phyloP scores from a whole-genome alignment of 2,329 filamentous ascomycete genomes.

The Fonsecaea multimorphosa region DNA sequence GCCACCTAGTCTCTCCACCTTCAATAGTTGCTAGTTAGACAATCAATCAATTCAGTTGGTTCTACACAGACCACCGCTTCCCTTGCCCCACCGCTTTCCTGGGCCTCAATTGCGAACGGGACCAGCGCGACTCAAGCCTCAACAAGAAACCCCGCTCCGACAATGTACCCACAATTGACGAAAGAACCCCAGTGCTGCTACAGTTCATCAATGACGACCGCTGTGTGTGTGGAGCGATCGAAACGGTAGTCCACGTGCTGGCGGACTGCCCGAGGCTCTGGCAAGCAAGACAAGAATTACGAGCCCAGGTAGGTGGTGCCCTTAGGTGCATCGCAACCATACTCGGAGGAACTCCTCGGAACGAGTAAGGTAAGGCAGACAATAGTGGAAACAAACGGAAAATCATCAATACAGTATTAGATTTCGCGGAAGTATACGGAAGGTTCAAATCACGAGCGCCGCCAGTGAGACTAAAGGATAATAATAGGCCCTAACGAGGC shows the following conservation, averaged over 20 bases:
- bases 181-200: too few relatives aligned
- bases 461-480: not conserved
- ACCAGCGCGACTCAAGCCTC: too few relatives aligned
- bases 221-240: constrained; percentile 37
- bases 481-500: too few relatives aligned
- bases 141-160: too few relatives aligned
- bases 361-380: constrained; percentile 29
- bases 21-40: too few relatives aligned
- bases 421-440: constrained; percentile 31
- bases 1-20: too few relatives aligned
- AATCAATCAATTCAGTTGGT: too few relatives aligned
- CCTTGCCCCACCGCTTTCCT: too few relatives aligned
- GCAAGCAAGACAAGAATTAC: constrained; percentile 20
- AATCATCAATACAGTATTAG: constrained; percentile 24
- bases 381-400: constrained; percentile 19
- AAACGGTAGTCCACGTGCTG: constrained; percentile 38
- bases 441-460: constrained; percentile 29
- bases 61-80: too few relatives aligned
- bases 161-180: too few relatives aligned
- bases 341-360: constrained; percentile 37
- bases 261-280: constrained; percentile 39
- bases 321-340: constrained; percentile 39
- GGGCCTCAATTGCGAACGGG: too few relatives aligned
- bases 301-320: constrained; percentile 33
- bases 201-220: constrained; percentile 23